Base-by-base conservation (phyloP, 2,329 filamentous ascomycete species). In the Lecanicillium sp. region DNA sequence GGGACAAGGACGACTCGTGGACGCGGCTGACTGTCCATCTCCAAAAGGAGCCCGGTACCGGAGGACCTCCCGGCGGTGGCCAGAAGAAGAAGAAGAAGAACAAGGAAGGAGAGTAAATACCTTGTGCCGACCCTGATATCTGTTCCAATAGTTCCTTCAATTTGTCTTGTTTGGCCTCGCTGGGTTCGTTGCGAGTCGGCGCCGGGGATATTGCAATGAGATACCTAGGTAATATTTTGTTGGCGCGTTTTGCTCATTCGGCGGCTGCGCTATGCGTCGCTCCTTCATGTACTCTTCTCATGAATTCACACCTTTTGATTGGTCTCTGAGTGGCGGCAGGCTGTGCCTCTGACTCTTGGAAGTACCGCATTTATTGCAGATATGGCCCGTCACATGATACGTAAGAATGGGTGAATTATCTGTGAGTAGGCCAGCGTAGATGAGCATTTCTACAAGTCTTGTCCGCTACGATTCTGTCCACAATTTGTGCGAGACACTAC, bases 1-100 rank as follows among this genome's bases (percentile, higher is more conserved):
- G 89, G 89, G 85, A 95, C 65, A 85, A 83, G 60, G 84, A 94
- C 51, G 86, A 94, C 65, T 87, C 80, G 57, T 95, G 87, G 80
- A 90, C 85, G 39, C 77, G 79, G 48, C 75, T 96, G 55, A 71
- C 94, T 53, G 88, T 25, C 33, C 88, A 92, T 64, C 84, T 90
- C 58, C 81, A 82, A 62, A 81, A 80, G 63, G 74, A 83, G 51
- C 78, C 77, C 44, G 72, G 73, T 16, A 65, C 65, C 35, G 63
- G 70, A 44, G 60, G 63, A 44, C 56, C 63, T 45, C 60, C 54
- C 42, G 54, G 59, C 32, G 55, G 59, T 45, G 55, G 62, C 47
- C 71, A 73, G 57, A 73, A 73, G 55, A 78, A 78, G 67, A 88
- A 88, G 75, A 79, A 80, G 68, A 76, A 75, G 65, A 72, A 62